Base-by-base conservation (phyloP, 2,329 filamentous ascomycete species). In the Chaetomium sp. region DNA sequence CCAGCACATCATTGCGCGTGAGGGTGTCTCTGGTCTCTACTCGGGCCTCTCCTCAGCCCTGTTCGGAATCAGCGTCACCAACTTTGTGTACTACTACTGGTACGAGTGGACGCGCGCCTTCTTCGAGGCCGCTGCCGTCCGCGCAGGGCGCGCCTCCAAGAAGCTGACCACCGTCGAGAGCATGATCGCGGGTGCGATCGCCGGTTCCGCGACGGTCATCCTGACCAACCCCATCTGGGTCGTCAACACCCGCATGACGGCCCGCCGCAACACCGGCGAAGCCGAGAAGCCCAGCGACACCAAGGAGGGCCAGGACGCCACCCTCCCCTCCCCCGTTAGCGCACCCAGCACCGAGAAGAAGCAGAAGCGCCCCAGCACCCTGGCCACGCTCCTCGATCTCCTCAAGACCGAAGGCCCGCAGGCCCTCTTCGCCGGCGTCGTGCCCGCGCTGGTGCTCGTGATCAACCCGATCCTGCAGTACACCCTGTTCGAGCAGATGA, bases 41-140 rank as follows among this genome's bases (percentile, higher is more conserved):
- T 86, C 94, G 6, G 94, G 94, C 43, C 83, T 99, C 57, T 90
- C 95, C 72, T 95, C 89, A 60, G 94, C 94, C 51, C 79, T 99
- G 46, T 96, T 99, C 72, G 94, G 94, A 71, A 97, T 99, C 77
- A 94, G 88, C 72, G 86, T 99, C 65, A 99, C 94, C 66, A 99
- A 99, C 78, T 99, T 99, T 70, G 92, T 99, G 48, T 99, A 99
- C 80, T 99, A 99, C 77, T 99, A 97, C 79, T 99, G 89, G 92
- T 99, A 97, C 74, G 94, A 99, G 76, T 99, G 90, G 89, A 94
- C 91, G 60, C 86, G 91, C 57, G 80, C 87, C 50, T 87, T 87
- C 69, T 96, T 97, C 75, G 90, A 89, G 70, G 79, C 80, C 61
- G 88, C 90, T 8, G 90, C 91, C 46, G 71, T 79, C 56, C 85